Evolutionary conservation across 75 land plant genomes (phyloP).

Genomic region (Chamaecyparis obtusa): DNA sequence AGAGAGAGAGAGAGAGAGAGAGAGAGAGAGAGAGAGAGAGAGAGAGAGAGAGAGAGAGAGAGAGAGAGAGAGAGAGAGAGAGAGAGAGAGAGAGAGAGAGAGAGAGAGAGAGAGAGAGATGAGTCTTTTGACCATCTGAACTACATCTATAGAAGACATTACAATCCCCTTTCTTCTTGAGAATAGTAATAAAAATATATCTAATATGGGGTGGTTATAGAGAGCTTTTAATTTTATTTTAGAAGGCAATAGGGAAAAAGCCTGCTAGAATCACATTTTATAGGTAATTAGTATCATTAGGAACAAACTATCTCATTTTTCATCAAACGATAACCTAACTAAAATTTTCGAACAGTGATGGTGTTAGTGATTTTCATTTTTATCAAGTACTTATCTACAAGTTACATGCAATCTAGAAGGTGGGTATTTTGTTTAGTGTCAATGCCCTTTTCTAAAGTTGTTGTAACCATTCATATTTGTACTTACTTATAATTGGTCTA

Average conservation of each 20-base stretch:
- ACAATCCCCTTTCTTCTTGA: not conserved
- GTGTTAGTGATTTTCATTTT: conserved; percentile 92
- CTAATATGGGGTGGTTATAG: conserved; percentile 21
- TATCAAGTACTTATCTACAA: conserved; percentile 86
- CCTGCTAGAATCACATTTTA: conserved; percentile 86
- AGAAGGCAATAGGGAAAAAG: conserved; percentile 84
- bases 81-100: too few species aligned
- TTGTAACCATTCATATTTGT: not conserved
- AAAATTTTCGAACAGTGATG: conserved; percentile 53
- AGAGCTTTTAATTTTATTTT: conserved; percentile 84
- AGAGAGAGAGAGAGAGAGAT: not conserved
- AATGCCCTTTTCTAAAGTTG: not conserved
- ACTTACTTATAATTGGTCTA: not conserved
- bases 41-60: too few species aligned
- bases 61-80: too few species aligned
- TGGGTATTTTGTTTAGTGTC: not conserved
- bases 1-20: too few species aligned
- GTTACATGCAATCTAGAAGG: conserved; percentile 86
- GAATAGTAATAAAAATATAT: not conserved
- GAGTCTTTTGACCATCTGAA: not conserved
- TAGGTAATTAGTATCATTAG: conserved; percentile 39
- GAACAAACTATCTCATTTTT: not conserved
- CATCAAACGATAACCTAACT: not conserved
- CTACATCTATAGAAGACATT: not conserved
- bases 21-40: too few species aligned